Conservation (phyloP, 257 asterid species). For the Nicotiana obtusifolia region DNA sequence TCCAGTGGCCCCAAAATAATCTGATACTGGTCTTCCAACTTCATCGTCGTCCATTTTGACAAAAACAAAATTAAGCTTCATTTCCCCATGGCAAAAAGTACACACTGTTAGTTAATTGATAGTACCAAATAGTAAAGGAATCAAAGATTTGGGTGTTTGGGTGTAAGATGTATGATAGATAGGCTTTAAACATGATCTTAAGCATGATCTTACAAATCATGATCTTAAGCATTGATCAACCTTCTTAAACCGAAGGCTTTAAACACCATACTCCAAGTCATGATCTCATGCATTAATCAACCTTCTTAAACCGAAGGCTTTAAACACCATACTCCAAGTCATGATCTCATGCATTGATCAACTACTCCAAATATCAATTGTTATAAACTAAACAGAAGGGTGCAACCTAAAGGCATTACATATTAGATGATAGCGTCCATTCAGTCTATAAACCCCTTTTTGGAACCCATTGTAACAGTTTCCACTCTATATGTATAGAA, state of each 20-base stretch:
- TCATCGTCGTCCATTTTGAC: constrained; percentile 77
- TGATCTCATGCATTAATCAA: too few species aligned
- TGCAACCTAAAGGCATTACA: neutral
- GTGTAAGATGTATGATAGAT: neutral
- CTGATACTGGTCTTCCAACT: constrained; percentile 82
- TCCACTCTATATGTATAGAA: neutral
- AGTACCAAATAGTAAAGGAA: neutral
- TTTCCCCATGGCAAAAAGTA: constrained; percentile 13
- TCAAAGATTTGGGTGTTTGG: neutral
- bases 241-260: neutral
- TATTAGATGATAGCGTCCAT: neutral
- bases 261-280: too few species aligned
- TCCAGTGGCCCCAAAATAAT: constrained; percentile 73
- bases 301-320: too few species aligned
- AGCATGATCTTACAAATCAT: neutral
- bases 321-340: too few species aligned
- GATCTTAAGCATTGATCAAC: neutral
- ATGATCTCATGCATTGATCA: neutral
- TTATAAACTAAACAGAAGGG: neutral
- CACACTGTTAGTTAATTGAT: constrained; percentile 4
- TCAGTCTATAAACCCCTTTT: neutral
- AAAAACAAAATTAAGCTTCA: constrained; percentile 71
- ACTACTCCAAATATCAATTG: neutral
- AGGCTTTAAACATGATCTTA: neutral
- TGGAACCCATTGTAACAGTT: neutral